Evolutionary conservation across 2,329 filamentous ascomycete genomes (phyloP), one percentile per base, ranked within the genome.

Genomic region (Pseudogymnoascus sp.): DNA sequence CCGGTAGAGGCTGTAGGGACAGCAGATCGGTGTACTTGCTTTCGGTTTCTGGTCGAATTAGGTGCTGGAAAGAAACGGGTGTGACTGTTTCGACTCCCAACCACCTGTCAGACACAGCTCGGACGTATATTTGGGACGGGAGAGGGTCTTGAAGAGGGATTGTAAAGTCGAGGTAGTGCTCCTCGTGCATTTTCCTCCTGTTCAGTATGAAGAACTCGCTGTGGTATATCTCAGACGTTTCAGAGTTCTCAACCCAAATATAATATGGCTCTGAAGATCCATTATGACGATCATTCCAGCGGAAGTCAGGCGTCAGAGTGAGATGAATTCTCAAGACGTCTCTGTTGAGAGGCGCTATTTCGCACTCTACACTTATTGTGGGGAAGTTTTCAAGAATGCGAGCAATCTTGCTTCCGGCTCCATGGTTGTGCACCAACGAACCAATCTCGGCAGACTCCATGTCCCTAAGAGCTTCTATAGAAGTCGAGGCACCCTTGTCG

Each of bases 221-320:
- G 70, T 99, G 94, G 70, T 96, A 97, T 42, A 99, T 97, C 75
- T 97, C 92, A 0, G 91, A 92, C 0, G 92, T 97, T 70, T 97
- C 94, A 0, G 93, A 97, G 73, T 97, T 96, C 75, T 99, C 94
- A 2, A 99, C 93, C 95, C 94, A 99, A 64, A 99, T 89, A 84
- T 95, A 99, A 77, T 95, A 99, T 3, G 93, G 93, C 72, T 99
- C 94, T 0, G 93, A 97, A 2, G 87, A 91, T 16, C 95, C 95
- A 72, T 99, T 92, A 64, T 96, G 84, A 56, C 90, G 87, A 68
- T 97, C 93, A 69, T 96, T 96, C 94, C 94, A 99, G 38, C 81
- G 81, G 72, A 99, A 99, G 61, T 97, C 92, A 0, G 94, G 91
- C 1, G 88, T 91, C 16, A 99, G 82, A 69, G 82, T 90, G 0